phyloP scores from a whole-genome alignment of 139 green algal species.

The Haematococcus lacustris region DNA sequence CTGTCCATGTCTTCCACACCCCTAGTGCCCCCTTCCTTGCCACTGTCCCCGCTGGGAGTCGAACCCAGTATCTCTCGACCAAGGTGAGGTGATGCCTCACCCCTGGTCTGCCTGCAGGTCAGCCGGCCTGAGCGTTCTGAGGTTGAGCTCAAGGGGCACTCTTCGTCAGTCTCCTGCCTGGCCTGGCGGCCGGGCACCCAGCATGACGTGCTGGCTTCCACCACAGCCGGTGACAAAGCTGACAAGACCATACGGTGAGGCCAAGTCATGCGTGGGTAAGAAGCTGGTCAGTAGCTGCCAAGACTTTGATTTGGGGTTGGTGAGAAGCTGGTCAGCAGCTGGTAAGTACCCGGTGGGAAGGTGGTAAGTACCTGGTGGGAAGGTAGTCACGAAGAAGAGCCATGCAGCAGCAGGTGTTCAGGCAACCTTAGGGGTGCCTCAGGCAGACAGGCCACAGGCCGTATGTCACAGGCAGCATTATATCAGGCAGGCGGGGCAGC shows the following conservation, averaged over 20 bases:
- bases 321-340: too few relatives aligned
- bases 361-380: too few relatives aligned
- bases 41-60: too few relatives aligned
- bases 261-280: neutral
- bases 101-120: conserved; percentile 5
- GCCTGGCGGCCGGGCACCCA: conserved; percentile 7
- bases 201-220: conserved; percentile 1
- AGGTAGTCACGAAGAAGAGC: neutral
- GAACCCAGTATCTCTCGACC: too few relatives aligned
- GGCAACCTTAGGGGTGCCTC: neutral
- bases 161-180: neutral
- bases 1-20: too few relatives aligned
- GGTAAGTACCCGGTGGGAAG: too few relatives aligned
- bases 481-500: too few relatives aligned
- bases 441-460: too few relatives aligned
- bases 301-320: too few relatives aligned
- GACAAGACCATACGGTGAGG: neutral
- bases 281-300: neutral
- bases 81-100: too few relatives aligned
- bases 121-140: conserved; percentile 9
- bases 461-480: too few relatives aligned
- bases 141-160: conserved; percentile 9
- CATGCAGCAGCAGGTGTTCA: neutral
- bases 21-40: too few relatives aligned
- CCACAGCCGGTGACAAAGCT: conserved; percentile 4